Percentiles rank a stretch among this genome's conserved stretches.
phyloP scores from a whole-genome alignment of 2,329 filamentous ascomycete species.

The Dendrostoma leiphaemia region DNA sequence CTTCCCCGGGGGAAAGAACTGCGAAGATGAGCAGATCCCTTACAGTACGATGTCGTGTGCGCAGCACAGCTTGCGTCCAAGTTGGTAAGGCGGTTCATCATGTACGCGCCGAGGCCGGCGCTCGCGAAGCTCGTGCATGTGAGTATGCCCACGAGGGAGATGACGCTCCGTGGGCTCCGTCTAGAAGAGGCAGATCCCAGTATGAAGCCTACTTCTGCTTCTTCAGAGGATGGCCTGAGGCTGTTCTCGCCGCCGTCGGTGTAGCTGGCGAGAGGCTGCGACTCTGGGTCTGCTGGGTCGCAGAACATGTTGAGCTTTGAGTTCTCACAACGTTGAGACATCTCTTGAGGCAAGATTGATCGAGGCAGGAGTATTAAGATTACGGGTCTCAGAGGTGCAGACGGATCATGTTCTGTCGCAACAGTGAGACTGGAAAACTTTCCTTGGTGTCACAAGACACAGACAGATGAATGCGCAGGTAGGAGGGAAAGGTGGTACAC shows the following conservation, averaged over 20 bases:
- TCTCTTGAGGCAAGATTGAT: not conserved
- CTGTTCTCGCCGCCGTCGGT: constrained; percentile 1
- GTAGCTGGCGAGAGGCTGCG: not conserved
- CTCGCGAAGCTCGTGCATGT: not conserved
- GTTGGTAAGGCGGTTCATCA: not conserved
- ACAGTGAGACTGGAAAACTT: too few species aligned
- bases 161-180: not conserved
- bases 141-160: not conserved
- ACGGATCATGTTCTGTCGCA: too few species aligned
- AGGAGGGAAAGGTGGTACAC: too few species aligned
- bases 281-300: not conserved
- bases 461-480: too few species aligned
- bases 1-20: rapidly evolving
- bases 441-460: too few species aligned
- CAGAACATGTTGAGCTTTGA: not conserved
- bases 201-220: not conserved
- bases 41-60: constrained; percentile 38
- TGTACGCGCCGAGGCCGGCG: not conserved
- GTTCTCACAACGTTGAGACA: not conserved
- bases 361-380: not conserved
- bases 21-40: constrained; percentile 15
- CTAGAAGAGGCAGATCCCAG: not conserved
- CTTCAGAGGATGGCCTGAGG: not conserved
- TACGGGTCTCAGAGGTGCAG: too few species aligned
- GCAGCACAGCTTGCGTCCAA: constrained; percentile 26